Evolutionary conservation across 1,284 basidiomycete genomes (phyloP).

Genomic region (Moniliella sp.): DNA sequence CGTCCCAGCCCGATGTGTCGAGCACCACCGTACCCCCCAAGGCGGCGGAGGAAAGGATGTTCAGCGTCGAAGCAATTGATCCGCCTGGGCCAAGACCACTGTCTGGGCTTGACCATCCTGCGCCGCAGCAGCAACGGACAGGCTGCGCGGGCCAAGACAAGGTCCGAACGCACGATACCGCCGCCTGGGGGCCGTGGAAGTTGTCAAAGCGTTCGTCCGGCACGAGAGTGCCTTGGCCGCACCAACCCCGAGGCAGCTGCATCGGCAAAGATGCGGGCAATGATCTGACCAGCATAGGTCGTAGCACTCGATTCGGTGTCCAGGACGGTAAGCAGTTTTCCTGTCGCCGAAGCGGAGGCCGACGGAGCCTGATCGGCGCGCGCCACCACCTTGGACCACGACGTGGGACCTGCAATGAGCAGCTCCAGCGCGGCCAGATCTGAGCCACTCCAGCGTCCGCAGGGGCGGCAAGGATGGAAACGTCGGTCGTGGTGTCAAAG

Average conservation of each 20-base stretch:
- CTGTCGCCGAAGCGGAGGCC: constrained; percentile 11
- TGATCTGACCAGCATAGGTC: constrained; percentile 11
- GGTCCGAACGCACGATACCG: constrained; percentile 16
- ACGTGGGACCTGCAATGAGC: no score
- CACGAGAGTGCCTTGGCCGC: constrained; percentile 18
- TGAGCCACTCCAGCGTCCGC: no score
- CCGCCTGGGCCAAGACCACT: no score
- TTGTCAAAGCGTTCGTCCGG: constrained; percentile 30
- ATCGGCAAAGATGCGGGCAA: constrained; percentile 19
- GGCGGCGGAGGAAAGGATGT: constrained; percentile 17
- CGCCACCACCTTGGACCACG: no score
- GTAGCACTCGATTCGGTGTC: constrained; percentile 23
- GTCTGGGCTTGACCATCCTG: no score
- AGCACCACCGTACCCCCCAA: constrained; percentile 26
- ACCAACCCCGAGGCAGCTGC: constrained; percentile 4
- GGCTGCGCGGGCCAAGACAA: background rate
- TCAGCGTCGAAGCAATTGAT: constrained; percentile 6
- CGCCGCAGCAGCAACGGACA: no score
- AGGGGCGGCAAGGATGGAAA: no score
- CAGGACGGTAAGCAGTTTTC: constrained; percentile 17
- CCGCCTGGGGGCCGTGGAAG: no score
- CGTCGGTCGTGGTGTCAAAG: constrained; percentile 7
- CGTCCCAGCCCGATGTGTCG: constrained; percentile 24
- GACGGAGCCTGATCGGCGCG: no score
- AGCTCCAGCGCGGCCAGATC: no score